Evolutionary conservation across 2,329 filamentous ascomycete genomes (phyloP).

Genomic region (Claviceps monticola): DNA sequence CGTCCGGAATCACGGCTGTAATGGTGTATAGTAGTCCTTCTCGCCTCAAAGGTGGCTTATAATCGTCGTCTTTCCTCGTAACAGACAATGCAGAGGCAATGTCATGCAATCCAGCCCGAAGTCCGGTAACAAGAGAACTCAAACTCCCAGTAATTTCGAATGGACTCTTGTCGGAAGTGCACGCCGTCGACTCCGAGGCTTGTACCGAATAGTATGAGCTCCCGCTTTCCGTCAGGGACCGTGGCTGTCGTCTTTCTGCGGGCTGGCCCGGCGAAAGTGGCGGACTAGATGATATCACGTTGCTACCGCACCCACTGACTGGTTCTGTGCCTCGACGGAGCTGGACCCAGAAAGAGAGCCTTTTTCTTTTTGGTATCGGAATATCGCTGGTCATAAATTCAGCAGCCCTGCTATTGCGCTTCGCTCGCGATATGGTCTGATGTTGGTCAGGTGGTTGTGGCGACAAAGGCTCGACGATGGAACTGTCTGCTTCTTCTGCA

Average conservation of each 20-base stretch:
- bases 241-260: not conserved
- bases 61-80: not conserved
- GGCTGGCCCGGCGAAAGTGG: not conserved
- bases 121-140: not conserved
- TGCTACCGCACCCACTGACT: not conserved
- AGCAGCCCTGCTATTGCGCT: not conserved
- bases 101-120: not conserved
- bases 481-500: not conserved
- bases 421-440: not conserved
- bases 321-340: not conserved
- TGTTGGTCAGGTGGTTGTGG: not conserved
- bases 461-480: not conserved
- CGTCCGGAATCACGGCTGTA: slow-evolving; percentile 1
- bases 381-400: not conserved
- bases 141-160: not conserved
- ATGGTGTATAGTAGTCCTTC: slow-evolving; percentile 1
- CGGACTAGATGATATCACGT: not conserved
- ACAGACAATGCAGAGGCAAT: not conserved
- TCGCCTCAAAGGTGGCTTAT: not conserved
- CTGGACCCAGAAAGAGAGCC: not conserved
- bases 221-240: not conserved
- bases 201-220: slow-evolving; percentile 1
- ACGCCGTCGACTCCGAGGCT: not conserved
- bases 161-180: not conserved
- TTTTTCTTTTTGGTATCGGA: not conserved